Conservation (phyloP, 2,329 filamentous ascomycete genomes). For the Metarhizium robertsii region DNA sequence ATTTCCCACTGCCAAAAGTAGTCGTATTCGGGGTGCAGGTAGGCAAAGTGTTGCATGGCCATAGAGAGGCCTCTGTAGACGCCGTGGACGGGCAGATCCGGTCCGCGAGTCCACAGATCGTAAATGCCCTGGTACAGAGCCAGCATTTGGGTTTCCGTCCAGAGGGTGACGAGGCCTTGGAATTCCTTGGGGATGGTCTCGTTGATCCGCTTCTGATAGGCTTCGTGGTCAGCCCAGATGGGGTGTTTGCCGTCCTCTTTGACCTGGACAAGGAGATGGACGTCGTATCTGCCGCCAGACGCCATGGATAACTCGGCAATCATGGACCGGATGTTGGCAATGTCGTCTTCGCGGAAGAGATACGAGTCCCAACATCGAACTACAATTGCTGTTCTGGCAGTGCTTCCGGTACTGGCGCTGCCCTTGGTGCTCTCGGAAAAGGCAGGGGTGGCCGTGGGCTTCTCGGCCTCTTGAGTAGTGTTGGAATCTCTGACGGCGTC, state of each 20-base stretch:
- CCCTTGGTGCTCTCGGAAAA: conserved; percentile 5
- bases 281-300: conserved; percentile 78
- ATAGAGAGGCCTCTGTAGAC: conserved; percentile 90
- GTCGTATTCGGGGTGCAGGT: conserved; percentile 80
- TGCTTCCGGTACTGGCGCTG: conserved; percentile 11
- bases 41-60: conserved; percentile 89
- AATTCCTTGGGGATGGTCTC: conserved; percentile 75
- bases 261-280: conserved; percentile 78
- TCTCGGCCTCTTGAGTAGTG: conserved; percentile 1
- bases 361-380: conserved; percentile 78
- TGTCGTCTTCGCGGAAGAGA: conserved; percentile 67
- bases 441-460: neutral
- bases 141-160: conserved; percentile 91
- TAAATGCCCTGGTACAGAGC: conserved; percentile 82
- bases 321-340: conserved; percentile 73
- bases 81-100: conserved; percentile 72
- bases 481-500: neutral
- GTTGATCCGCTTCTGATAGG: conserved; percentile 57
- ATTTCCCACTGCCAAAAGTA: conserved; percentile 96
- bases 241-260: conserved; percentile 65
- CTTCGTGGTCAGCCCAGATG: conserved; percentile 66
- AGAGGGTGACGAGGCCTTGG: conserved; percentile 77
- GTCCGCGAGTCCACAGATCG: conserved; percentile 58
- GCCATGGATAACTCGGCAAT: conserved; percentile 74
- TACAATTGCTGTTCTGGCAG: conserved; percentile 58